Base-by-base conservation (phyloP, 2,329 filamentous ascomycete species). In the Monosporascus sp. region DNA sequence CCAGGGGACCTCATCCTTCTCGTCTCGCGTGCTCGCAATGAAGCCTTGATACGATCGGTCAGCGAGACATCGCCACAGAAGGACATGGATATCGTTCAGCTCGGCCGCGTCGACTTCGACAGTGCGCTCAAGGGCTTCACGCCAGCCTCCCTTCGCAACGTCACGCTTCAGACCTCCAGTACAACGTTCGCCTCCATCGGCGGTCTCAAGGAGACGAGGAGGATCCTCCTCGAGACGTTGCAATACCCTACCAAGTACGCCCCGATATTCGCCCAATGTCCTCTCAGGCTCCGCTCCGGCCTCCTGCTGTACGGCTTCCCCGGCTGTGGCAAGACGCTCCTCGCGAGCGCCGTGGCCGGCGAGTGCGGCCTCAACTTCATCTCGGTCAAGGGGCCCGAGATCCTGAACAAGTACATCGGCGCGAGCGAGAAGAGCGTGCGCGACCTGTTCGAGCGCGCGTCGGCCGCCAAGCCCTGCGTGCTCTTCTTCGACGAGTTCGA, bases 401-500 rank as follows among this genome's bases (percentile, higher is more conserved):
- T 99, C 54, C 75, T 99, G 51, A 99, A 99, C 78, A 99, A 99
- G 73, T 99, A 99, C 70, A 99, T 99, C 54, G 94, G 94, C 66
- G 94, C 94, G 1, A 96, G 89, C 27, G 94, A 99, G 66, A 99
- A 99, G 77, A 91, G 86, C 56, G 92, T 99, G 7, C 86, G 95
- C 43, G 94, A 99, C 69, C 78, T 99, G 1, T 99, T 99, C 65
- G 93, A 96, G 67, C 84, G 94, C 43, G 94, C 94, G 0, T 86
- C 87, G 66, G 93, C 94, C 3, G 94, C 94, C 5, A 85, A 88
- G 55, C 95, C 95, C 0, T 97, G 94, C 63, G 89, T 99, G 5
- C 78, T 99, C 8, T 99, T 99, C 78, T 99, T 99, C 67, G 94
- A 99, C 67, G 94, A 99, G 70, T 99, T 99, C 66, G 94, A 99